Evolutionary conservation across 169 alveolate species (phyloP).

Genomic region (Plasmodium gaboni): DNA sequence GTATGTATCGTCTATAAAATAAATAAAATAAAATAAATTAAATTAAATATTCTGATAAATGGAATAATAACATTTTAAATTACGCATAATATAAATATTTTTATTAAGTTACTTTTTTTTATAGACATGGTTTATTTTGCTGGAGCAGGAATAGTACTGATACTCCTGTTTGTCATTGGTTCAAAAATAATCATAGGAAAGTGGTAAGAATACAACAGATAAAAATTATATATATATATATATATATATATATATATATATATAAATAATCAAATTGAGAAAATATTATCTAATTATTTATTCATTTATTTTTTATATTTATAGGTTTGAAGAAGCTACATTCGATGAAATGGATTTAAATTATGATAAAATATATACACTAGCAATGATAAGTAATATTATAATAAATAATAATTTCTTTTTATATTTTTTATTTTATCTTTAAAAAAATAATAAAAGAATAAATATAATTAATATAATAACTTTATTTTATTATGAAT

Average conservation of each 20-base stretch:
- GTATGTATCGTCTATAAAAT: constrained; percentile 36
- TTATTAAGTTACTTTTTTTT: constrained; percentile 65
- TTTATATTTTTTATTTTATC: not conserved
- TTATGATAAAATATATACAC: constrained; percentile 63
- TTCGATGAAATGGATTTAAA: constrained; percentile 51
- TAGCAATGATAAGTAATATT: constrained; percentile 69
- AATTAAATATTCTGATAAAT: not conserved
- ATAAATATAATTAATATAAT: not conserved
- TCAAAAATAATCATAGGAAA: constrained; percentile 31
- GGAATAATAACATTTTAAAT: constrained; percentile 4
- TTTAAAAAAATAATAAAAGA: not conserved
- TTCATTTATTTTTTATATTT: not conserved
- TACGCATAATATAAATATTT: constrained; percentile 29
- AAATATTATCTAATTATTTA: not conserved
- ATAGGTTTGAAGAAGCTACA: constrained; percentile 62
- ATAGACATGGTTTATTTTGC: constrained; percentile 74
- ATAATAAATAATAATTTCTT: constrained; percentile 5
- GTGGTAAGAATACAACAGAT: constrained; percentile 14
- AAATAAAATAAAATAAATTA: constrained; percentile 15
- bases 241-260: no score
- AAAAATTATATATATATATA: no score
- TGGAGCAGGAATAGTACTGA: constrained; percentile 71
- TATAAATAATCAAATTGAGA: not conserved
- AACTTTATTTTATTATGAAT: constrained; percentile 14
- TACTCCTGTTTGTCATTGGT: constrained; percentile 70